These are phyloP conservation scores for Phaseolus lunatus DNA, from an alignment of 306 rosid genomes.

Conservation along the genomic window DNA sequence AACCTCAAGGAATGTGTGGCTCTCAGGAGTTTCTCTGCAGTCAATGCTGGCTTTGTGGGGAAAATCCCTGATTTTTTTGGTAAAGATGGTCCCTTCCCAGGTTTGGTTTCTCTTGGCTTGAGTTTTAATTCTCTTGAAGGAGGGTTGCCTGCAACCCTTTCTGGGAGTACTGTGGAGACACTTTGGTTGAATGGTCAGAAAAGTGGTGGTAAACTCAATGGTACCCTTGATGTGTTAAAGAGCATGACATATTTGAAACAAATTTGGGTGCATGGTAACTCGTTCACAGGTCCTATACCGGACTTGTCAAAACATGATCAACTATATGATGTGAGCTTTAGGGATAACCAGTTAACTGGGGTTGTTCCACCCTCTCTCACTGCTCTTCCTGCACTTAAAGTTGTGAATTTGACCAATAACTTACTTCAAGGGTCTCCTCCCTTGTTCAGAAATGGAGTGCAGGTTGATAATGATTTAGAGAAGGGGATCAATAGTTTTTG, in stretches of 20 bases:
- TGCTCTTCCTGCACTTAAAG: slow-evolving; percentile 47
- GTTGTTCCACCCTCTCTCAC: slow-evolving; percentile 69
- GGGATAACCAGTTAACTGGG: slow-evolving; percentile 79
- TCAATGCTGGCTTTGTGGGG: slow-evolving; percentile 52
- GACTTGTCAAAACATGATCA: slow-evolving; percentile 55
- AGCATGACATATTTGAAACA: slow-evolving; percentile 61
- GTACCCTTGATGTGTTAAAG: slow-evolving; percentile 68
- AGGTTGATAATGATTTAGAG: slow-evolving; percentile 47
- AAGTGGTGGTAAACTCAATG: slow-evolving; percentile 59
- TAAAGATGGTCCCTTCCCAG: slow-evolving; percentile 38
- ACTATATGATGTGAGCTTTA: slow-evolving; percentile 52
- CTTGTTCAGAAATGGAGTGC: slow-evolving; percentile 45
- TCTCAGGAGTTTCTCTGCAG: slow-evolving; percentile 54
- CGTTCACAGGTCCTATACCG: slow-evolving; percentile 83
- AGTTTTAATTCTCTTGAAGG: slow-evolving; percentile 64
- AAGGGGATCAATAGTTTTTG: slow-evolving; percentile 61
- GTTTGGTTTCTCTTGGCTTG: slow-evolving; percentile 54
- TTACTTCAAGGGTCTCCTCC: slow-evolving; percentile 81
- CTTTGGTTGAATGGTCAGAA: slow-evolving; percentile 70
- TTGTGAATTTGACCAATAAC: slow-evolving; percentile 77
- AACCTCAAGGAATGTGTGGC: slow-evolving; percentile 44
- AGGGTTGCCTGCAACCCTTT: slow-evolving; percentile 61
- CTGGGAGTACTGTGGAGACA: slow-evolving; percentile 54
- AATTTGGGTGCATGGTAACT: slow-evolving; percentile 70
- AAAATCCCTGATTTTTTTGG: slow-evolving; percentile 62